Evolutionary conservation across 2,329 filamentous ascomycete species (phyloP).

Genomic region (Phialophora chinensis): DNA sequence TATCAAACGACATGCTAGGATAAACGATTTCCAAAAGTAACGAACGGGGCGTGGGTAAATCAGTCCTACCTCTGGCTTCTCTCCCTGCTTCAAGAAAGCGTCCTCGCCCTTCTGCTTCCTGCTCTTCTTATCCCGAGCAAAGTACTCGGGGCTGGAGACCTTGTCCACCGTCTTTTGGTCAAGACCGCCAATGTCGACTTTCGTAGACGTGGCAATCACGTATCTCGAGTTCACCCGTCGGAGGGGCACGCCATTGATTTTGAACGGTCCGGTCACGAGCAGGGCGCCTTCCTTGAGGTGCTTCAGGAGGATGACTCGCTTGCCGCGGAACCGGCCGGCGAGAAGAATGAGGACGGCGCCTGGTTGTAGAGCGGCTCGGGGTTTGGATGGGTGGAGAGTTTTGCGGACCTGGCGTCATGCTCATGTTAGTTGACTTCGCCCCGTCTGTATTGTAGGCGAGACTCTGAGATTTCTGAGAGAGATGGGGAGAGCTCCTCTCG

Average conservation of each 20-base stretch:
- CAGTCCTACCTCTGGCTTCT: constrained; percentile 87
- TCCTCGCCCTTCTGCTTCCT: constrained; percentile 97
- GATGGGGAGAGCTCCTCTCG: not conserved
- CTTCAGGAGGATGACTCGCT: constrained; percentile 99
- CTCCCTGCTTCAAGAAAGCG: constrained; percentile 98
- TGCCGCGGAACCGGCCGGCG: constrained; percentile 98
- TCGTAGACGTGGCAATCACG: constrained; percentile 57
- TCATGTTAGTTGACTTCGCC: constrained; percentile 11
- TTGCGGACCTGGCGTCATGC: constrained; percentile 77
- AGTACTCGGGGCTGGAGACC: constrained; percentile 90
- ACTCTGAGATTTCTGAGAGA: not conserved
- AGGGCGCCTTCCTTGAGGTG: constrained; percentile 95
- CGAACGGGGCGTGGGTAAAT: constrained; percentile 41
- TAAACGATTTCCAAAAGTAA: not conserved
- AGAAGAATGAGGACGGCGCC: constrained; percentile 98
- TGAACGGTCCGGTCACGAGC: constrained; percentile 99
- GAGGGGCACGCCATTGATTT: constrained; percentile 99
- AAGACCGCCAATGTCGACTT: constrained; percentile 72
- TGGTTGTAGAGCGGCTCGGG: constrained; percentile 87
- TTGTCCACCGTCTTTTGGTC: constrained; percentile 77
- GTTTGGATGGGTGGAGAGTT: constrained; percentile 83
- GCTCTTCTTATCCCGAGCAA: constrained; percentile 87
- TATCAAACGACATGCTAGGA: not conserved
- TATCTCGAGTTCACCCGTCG: constrained; percentile 68
- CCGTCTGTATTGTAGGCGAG: too few species aligned